Base-by-base conservation (phyloP, 148 eudicot species). In the Chenopodium suecicum region DNA sequence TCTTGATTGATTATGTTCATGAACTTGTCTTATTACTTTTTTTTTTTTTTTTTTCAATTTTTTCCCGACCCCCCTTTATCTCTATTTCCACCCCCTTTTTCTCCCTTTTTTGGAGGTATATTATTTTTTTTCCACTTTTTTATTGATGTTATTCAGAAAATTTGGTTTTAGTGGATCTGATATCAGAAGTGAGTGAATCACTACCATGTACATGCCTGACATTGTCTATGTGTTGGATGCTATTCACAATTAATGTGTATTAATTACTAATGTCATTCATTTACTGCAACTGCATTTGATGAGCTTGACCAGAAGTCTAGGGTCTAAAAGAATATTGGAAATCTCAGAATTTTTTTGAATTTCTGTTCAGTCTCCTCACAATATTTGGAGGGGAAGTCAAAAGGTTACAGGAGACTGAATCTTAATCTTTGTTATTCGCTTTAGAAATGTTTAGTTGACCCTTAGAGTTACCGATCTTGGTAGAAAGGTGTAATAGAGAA, bases 171-270 rank as follows among this genome's bases (percentile, higher is more conserved):
- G 65, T 62, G 80, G 76, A 80, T 74, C 75, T 80, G 81, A 80
- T 77, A 70, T 56, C 62, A 56, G 44, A 41, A 41, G 62, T 73
- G 75, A 77, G 65, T 77, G 84, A 44, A 75, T 29, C 67, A 47
- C 29, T 79, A 84, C 78, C 81, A 81, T 84, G 83, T 76, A 80
- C 60, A 84, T 84, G 81, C 62, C 86, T 76, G 83, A 77, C 86
- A 85, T 65, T 81, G 87, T 85, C 82, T 76, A 80, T 64, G 81
- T 81, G 84, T 81, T 81, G 81, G 37, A 84, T 81, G 86, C 84
- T 81, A 73, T 81, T 78, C 78, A 79, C 80, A 74, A 74, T 78
- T 75, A 82, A 85, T 82, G 81, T 82, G 68, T 78, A 60, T 58
- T 52, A 41, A 85, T 74, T 78, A 81, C 69, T 78, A 78, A 76